Evolutionary conservation across 306 rosid genomes (phyloP).

Genomic region (Lathyrus aphaca): DNA sequence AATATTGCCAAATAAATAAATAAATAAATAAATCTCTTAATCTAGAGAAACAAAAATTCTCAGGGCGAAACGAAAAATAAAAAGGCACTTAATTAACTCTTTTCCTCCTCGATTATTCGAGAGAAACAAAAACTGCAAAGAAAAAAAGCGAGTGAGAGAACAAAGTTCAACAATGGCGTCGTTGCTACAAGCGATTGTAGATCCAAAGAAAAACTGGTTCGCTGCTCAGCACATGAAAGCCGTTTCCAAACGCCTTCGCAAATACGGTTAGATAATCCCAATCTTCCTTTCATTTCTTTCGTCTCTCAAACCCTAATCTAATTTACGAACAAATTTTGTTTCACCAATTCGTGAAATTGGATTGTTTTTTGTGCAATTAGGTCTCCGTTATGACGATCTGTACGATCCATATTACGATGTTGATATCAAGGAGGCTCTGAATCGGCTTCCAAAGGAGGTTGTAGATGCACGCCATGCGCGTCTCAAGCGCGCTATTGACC

Average conservation of each 20-base stretch:
- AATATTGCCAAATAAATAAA: too few relatives aligned
- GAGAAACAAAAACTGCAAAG: conserved; percentile 12
- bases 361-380: conserved; percentile 36
- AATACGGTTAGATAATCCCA: conserved; percentile 52
- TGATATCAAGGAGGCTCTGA: conserved; percentile 88
- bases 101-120: conserved; percentile 19
- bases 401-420: conserved; percentile 82
- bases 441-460: conserved; percentile 87
- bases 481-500: conserved; percentile 94
- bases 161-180: conserved; percentile 57
- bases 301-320: conserved; percentile 41
- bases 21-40: neutral
- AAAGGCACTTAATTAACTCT: neutral
- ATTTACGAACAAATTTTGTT: neutral
- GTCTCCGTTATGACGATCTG: conserved; percentile 92
- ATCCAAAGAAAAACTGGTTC: conserved; percentile 87
- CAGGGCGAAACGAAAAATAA: conserved; percentile 1
- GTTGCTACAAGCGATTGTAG: conserved; percentile 58
- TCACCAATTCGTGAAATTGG: neutral
- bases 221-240: conserved; percentile 90
- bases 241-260: conserved; percentile 72
- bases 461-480: conserved; percentile 94
- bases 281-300: neutral
- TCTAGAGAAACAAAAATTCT: neutral
- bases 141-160: neutral